phyloP scores from a whole-genome alignment of 495 filamentous ascomycete genomes.

The Talaromyces thailandensis region DNA sequence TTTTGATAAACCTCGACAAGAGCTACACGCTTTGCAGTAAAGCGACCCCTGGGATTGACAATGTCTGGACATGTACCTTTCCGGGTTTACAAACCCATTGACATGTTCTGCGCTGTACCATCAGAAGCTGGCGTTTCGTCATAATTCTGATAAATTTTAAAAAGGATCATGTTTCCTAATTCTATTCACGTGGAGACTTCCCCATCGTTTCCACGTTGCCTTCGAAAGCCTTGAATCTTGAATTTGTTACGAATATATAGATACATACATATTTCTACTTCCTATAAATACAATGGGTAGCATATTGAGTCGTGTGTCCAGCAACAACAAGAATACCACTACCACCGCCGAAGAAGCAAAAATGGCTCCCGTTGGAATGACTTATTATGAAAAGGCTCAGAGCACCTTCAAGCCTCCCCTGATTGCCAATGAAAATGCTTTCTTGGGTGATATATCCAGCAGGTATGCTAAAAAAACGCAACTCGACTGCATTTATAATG shows the following conservation, averaged over 20 bases:
- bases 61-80: neutral
- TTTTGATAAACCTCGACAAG: neutral
- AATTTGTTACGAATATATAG: neutral
- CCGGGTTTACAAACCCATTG: neutral
- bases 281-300: neutral
- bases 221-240: neutral
- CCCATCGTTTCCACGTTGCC: neutral
- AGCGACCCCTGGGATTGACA: neutral
- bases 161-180: conserved; percentile 2
- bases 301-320: neutral
- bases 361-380: conserved; percentile 28
- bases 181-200: neutral
- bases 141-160: neutral
- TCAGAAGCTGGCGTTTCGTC: neutral
- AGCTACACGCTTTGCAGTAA: neutral
- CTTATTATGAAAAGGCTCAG: conserved; percentile 52
- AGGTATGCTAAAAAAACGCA: conserved; percentile 26
- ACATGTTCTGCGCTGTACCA: neutral
- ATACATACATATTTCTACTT: neutral
- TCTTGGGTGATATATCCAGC: conserved; percentile 55
- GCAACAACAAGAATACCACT: neutral
- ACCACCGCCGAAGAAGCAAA: conserved; percentile 3
- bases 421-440: conserved; percentile 69
- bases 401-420: conserved; percentile 58
- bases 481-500: neutral